Base-by-base conservation (phyloP, 2,329 filamentous ascomycete species). In the Penicillium sp. region DNA sequence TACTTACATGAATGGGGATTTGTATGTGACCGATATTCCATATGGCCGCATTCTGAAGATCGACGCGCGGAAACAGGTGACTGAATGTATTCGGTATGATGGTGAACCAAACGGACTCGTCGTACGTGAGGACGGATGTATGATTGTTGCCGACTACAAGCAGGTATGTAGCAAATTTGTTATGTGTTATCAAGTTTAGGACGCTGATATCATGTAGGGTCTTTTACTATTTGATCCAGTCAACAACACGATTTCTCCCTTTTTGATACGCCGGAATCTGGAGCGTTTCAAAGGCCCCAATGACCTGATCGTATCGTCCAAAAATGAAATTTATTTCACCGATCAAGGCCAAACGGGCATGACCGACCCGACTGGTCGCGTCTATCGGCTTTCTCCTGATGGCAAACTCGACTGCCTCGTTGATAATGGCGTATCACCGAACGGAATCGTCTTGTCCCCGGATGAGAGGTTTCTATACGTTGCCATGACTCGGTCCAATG, bases 261-360 rank as follows among this genome's bases (percentile, higher is more conserved):
- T 74, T 22, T 55, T 80, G 11, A 73, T 74, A 6, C 67, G 67
- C 22, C 68, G 68, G 10, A 69, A 81, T 45, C 70, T 81, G 0
- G 78, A 80, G 49, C 70, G 78, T 4, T 81, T 81, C 67, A 81
- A 80, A 56, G 78, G 79, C 0, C 75, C 74, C 0, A 81, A 81
- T 52, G 78, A 81, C 55, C 64, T 81, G 1, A 73, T 80, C 16
- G 52, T 79, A 4, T 76, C 77, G 30, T 78, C 74, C 0, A 70
- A 71, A 14, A 67, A 70, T 3, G 75, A 77, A 30, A 61, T 81
- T 3, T 81, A 79, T 65, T 81, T 81, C 38, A 81, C 79, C 1
- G 78, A 81, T 45, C 79, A 81, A 65, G 79, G 79, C 0, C 78
- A 80, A 52, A 80, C 78, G 0, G 78, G 78, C 4, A 73, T 81